Conservation (phyloP, 768 basidiomycete genomes). For the Candolleomyces efflorescens region DNA sequence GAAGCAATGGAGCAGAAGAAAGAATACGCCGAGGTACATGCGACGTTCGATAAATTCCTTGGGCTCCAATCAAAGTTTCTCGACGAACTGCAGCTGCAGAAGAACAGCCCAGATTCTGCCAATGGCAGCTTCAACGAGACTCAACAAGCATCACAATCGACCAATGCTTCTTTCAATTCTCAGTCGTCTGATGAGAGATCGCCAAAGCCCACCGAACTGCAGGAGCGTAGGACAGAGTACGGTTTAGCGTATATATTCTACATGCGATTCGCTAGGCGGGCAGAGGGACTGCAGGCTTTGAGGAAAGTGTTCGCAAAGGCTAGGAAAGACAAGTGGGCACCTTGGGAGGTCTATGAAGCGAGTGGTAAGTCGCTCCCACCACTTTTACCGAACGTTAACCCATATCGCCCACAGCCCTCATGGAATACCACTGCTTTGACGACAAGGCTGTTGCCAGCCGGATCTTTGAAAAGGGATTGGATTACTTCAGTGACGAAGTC, state of each 20-base stretch:
- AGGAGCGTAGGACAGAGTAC: constrained; percentile 63
- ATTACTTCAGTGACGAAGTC: constrained; percentile 74
- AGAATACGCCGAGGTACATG: constrained; percentile 64
- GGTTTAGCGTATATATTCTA: constrained; percentile 84
- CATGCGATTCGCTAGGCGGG: constrained; percentile 87
- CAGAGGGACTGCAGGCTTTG: constrained; percentile 81
- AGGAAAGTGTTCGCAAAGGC: constrained; percentile 79
- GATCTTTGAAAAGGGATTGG: constrained; percentile 92
- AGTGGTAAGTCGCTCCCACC: constrained; percentile 50
- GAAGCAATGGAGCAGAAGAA: constrained; percentile 62
- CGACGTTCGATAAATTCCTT: constrained; percentile 70
- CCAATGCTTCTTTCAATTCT: constrained; percentile 43
- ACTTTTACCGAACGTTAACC: not conserved
- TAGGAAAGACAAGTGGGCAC: constrained; percentile 65
- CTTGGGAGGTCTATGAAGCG: constrained; percentile 94
- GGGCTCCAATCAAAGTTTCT: constrained; percentile 58
- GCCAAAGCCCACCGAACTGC: constrained; percentile 48
- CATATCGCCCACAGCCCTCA: constrained; percentile 54
- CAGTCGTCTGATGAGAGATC: constrained; percentile 52
- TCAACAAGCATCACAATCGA: constrained; percentile 17
- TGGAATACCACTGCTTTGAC: constrained; percentile 93
- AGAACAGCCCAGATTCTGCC: constrained; percentile 27
- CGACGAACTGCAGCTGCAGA: constrained; percentile 59
- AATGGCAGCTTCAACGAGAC: constrained; percentile 4
- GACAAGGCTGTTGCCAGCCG: constrained; percentile 73